Base-by-base conservation (phyloP, 495 filamentous ascomycete genomes). In the Bombardia bombarda region DNA sequence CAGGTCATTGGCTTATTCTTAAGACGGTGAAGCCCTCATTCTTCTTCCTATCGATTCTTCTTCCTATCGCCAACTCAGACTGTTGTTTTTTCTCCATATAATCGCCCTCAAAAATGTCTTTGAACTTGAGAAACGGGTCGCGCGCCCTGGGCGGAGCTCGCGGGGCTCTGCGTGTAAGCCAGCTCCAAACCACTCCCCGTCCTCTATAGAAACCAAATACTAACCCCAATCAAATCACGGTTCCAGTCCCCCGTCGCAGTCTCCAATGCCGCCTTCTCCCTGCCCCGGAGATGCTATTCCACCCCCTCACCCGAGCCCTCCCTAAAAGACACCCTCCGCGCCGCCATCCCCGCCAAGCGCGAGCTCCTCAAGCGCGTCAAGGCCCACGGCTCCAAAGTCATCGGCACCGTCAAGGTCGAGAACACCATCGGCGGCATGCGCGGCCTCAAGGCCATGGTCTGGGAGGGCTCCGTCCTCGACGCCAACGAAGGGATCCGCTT, bases 391-490 rank as follows among this genome's bases (percentile, higher is more conserved):
- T 75, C 80, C 45, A 90, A 88, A 53, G 78, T 75, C 20, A 79
- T 97, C 50, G 90, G 93, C 32, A 87, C 96, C 52, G 82, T 96
- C 58, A 94, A 86, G 73, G 78, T 96, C n/a, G 84, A 87, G 62
- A 93, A 90, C 57, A 86, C 84, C 10, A 79, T 96, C 48, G 93
- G 93, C 49, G 92, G 92, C 56, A 97, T 97, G 92, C 86, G 90
- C 65, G 90, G 90, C 6, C 75, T 98, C 19, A 97, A 95, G 67
- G 83, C 87, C 50, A 96, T 98, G 88, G 74, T 98, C 39, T 98
- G 92, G 92, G 92, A 98, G 67, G 92, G 93, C 20, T 95, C 89
- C 10, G 92, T 98, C 7, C 84, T 98, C 23, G 93, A 97, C 61
- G 80, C 92, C 41, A 80, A 97, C 57, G 92, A 98, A 69, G 92